phyloP scores from a whole-genome alignment of 345 rosid genomes.

The Isatis tinctoria region DNA sequence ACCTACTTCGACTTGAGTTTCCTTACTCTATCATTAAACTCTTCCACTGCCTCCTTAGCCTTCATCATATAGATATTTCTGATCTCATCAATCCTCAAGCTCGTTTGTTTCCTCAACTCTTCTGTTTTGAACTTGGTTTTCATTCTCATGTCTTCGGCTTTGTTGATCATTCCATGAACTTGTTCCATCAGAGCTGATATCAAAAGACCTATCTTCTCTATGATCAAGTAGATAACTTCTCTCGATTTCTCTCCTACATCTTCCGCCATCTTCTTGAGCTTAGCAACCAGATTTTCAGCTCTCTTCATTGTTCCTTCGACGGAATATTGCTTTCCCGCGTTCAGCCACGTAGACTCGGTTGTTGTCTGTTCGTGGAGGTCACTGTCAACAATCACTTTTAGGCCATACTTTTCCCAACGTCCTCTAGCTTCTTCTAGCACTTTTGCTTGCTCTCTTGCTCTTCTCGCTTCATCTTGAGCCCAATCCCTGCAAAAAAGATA shows the following conservation, averaged over 20 bases:
- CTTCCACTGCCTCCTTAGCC: slow-evolving; percentile 43
- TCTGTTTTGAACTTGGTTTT: slow-evolving; percentile 16
- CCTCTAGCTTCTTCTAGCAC: slow-evolving; percentile 82
- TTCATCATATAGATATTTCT: slow-evolving; percentile 29
- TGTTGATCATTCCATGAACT: slow-evolving; percentile 27
- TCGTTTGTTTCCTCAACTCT: slow-evolving; percentile 27
- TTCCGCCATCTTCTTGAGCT: slow-evolving; percentile 58
- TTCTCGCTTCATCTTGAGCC: slow-evolving; percentile 95
- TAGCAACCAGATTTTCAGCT: slow-evolving; percentile 46
- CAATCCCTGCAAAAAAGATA: slow-evolving; percentile 54
- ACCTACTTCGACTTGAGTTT: slow-evolving; percentile 49
- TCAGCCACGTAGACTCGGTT: slow-evolving; percentile 53
- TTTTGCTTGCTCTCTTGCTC: slow-evolving; percentile 77
- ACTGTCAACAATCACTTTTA: slow-evolving; percentile 72
- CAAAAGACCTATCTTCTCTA: slow-evolving; percentile 43
- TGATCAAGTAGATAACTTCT: slow-evolving; percentile 45
- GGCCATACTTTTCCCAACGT: slow-evolving; percentile 81
- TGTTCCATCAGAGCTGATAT: slow-evolving; percentile 45
- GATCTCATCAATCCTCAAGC: slow-evolving; percentile 31
- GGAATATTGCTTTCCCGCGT: slow-evolving; percentile 49
- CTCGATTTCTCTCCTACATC: slow-evolving; percentile 48
- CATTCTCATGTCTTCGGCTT: slow-evolving; percentile 33
- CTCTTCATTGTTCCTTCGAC: slow-evolving; percentile 55
- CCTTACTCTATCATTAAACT: slow-evolving; percentile 62
- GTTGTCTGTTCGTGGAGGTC: slow-evolving; percentile 70